These are phyloP conservation scores for Lepiota venenata DNA, from an alignment of 768 basidiomycete genomes.

Conservation along the genomic window DNA sequence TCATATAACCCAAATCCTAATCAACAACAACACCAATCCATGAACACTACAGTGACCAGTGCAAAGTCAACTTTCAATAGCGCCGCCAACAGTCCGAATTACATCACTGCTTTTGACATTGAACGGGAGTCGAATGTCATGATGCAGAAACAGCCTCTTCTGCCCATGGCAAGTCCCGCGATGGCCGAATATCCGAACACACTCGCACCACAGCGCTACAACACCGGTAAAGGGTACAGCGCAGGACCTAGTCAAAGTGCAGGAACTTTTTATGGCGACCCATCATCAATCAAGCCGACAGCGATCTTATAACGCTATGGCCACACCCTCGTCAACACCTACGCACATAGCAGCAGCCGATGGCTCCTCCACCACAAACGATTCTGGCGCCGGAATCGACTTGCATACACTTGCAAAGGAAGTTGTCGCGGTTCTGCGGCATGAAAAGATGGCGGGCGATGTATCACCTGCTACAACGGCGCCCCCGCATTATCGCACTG, in stretches of 20 bases:
- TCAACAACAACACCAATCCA: conserved; percentile 11
- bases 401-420: conserved; percentile 18
- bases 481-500: conserved; percentile 6
- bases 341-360: not conserved
- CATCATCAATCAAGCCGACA: conserved; percentile 1
- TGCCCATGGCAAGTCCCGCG: not conserved
- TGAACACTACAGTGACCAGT: not conserved
- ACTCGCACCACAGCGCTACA: no score
- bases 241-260: not conserved
- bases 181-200: no score
- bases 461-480: not conserved
- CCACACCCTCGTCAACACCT: not conserved
- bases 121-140: not conserved
- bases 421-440: conserved; percentile 14
- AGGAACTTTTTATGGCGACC: not conserved
- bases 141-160: not conserved
- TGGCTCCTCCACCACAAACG: not conserved
- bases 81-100: not conserved
- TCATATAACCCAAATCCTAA: conserved; percentile 13
- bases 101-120: not conserved
- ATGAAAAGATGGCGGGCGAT: not conserved
- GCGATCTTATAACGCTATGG: not conserved
- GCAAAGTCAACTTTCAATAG: not conserved
- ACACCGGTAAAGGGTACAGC: not conserved
- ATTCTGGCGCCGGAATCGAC: conserved; percentile 3